Percentiles rank a stretch among this genome's conserved stretches.
Evolutionary conservation across 2,329 filamentous ascomycete genomes (phyloP).

Genomic region (Thermothelomyces thermophilus): DNA sequence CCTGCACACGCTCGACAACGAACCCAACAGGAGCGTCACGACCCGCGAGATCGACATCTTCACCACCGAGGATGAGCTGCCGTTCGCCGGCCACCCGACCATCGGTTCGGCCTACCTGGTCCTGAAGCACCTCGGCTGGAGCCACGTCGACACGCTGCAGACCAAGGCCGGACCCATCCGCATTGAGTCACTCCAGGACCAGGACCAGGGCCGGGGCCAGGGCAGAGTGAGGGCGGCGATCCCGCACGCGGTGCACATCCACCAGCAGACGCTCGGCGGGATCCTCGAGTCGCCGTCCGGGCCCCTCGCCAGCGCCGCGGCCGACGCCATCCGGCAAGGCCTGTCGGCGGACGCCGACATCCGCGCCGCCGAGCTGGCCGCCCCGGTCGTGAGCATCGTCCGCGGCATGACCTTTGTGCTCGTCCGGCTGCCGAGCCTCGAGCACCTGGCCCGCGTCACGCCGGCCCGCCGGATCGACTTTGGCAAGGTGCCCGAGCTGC

Average conservation of each 20-base stretch:
- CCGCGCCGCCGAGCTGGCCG: conserved; percentile 33
- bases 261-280: conserved; percentile 38
- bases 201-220: no score
- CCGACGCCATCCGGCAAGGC: conserved; percentile 26
- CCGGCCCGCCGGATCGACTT: conserved; percentile 30
- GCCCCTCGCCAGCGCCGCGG: conserved; percentile 13
- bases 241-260: conserved; percentile 60
- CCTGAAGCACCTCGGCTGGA: conserved; percentile 30
- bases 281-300: conserved; percentile 25
- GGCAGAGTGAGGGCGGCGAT: conserved; percentile 58
- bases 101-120: conserved; percentile 50
- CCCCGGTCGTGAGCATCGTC: conserved; percentile 57
- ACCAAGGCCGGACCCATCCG: conserved; percentile 53
- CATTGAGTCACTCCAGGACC: conserved; percentile 34
- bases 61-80: conserved; percentile 46
- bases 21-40: conserved; percentile 21
- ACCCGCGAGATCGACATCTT: conserved; percentile 51
- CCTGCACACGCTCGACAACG: conserved; percentile 41
- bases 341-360: conserved; percentile 29
- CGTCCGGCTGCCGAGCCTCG: conserved; percentile 53
- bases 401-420: conserved; percentile 70
- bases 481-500: conserved; percentile 28
- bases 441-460: conserved; percentile 44
- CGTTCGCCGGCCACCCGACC: conserved; percentile 58
- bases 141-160: conserved; percentile 36